phyloP scores from a whole-genome alignment of 2,329 filamentous ascomycete species.

The Uncinocarpus reesii region DNA sequence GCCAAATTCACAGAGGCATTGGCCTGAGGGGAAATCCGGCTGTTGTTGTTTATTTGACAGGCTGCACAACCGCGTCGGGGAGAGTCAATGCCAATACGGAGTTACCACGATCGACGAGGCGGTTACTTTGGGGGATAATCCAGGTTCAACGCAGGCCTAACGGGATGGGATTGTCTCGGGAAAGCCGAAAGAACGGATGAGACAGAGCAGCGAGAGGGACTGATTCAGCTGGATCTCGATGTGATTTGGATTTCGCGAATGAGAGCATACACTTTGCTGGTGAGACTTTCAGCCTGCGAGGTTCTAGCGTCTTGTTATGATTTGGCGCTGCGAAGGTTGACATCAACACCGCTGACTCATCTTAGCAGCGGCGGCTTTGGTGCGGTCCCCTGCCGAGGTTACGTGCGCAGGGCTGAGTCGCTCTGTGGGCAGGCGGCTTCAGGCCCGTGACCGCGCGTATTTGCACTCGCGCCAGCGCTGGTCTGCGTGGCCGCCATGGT shows the following conservation, averaged over 20 bases:
- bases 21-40: not conserved
- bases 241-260: slow-evolving; percentile 3
- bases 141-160: too few species aligned
- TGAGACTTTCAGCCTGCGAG: slow-evolving; percentile 6
- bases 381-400: not conserved
- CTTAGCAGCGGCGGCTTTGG: not conserved
- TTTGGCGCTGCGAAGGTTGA: slow-evolving; percentile 4
- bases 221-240: not conserved
- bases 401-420: not conserved
- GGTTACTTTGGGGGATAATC: not conserved
- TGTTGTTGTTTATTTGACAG: not conserved
- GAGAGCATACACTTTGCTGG: not conserved
- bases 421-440: not conserved
- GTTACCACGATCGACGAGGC: not conserved
- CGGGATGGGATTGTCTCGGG: not conserved
- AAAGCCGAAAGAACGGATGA: not conserved
- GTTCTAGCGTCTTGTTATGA: slow-evolving; percentile 7
- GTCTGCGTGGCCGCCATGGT: too few species aligned
- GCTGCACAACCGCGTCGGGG: not conserved
- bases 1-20: not conserved
- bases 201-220: not conserved
- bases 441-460: not conserved
- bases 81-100: not conserved
- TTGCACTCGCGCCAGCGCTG: not conserved
- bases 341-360: slow-evolving; percentile 4